A percentile compares a stretch with the other conserved stretches of the same genome.
Conservation (phyloP, 257 asterid genomes). For the Eucommia ulmoides region DNA sequence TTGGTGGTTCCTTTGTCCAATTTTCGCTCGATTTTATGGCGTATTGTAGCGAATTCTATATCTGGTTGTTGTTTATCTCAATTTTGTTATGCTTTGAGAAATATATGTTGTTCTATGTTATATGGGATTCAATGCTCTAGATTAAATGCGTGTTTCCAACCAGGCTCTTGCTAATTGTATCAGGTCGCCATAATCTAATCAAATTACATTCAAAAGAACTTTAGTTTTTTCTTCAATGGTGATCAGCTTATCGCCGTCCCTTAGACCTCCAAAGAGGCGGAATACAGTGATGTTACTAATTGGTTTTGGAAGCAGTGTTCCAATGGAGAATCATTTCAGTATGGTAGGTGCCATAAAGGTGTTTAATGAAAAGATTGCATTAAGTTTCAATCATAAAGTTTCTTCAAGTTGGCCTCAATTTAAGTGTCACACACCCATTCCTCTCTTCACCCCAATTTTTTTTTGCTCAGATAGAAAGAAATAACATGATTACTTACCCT, state of each 20-base stretch:
- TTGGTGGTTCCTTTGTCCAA: too few species aligned
- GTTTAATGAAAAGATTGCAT: constrained; percentile 33
- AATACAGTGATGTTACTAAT: constrained; percentile 33
- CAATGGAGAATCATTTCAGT: neutral
- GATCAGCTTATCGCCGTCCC: constrained; percentile 39
- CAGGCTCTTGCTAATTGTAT: too few species aligned
- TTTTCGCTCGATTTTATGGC: too few species aligned
- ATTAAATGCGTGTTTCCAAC: too few species aligned
- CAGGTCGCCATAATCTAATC: too few species aligned
- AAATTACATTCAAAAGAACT: too few species aligned
- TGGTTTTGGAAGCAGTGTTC: constrained; percentile 28
- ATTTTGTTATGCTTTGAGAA: too few species aligned
- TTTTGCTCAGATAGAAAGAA: constrained; percentile 65
- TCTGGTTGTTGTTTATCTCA: too few species aligned
- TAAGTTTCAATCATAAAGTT: constrained; percentile 22
- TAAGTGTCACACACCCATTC: constrained; percentile 64
- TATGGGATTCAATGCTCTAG: too few species aligned
- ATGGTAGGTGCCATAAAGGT: constrained; percentile 31
- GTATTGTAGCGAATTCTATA: too few species aligned
- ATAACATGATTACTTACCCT: constrained; percentile 24
- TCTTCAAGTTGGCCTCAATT: constrained; percentile 24
- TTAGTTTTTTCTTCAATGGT: constrained; percentile 39
- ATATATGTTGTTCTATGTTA: too few species aligned
- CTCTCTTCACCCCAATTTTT: constrained; percentile 72
- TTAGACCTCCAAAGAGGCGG: constrained; percentile 42